These are phyloP conservation scores for Xylaria flabelliformis DNA, from an alignment of 495 filamentous ascomycete species.

Conservation along the genomic window DNA sequence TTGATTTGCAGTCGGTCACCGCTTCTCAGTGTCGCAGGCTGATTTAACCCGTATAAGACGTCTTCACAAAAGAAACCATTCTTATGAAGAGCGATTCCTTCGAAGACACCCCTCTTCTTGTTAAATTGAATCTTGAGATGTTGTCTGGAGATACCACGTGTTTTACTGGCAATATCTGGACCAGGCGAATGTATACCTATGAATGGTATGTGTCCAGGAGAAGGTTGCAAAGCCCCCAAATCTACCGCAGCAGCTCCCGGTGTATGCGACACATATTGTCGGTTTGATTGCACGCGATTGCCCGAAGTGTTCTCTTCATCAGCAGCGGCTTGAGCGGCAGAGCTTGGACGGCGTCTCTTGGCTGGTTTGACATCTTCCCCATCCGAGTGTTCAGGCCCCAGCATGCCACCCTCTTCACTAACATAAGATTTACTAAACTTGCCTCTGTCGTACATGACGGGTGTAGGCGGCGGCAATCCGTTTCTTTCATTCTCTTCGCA, in stretches of 20 bases:
- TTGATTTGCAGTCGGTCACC: conserved; percentile 81
- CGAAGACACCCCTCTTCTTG: conserved; percentile 72
- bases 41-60: conserved; percentile 65
- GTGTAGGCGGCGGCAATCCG: conserved; percentile 50
- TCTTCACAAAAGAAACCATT: conserved; percentile 89
- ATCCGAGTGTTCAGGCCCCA: conserved; percentile 55
- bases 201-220: conserved; percentile 70
- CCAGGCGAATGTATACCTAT: conserved; percentile 82
- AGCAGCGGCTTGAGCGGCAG: conserved; percentile 35
- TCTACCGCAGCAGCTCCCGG: conserved; percentile 58
- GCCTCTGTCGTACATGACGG: conserved; percentile 44
- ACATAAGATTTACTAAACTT: conserved; percentile 61
- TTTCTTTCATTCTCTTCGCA: conserved; percentile 46
- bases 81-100: conserved; percentile 79
- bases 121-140: conserved; percentile 88
- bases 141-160: conserved; percentile 80
- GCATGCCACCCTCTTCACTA: conserved; percentile 60
- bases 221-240: conserved; percentile 57
- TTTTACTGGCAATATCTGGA: conserved; percentile 61
- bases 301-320: conserved; percentile 40
- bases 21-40: conserved; percentile 69
- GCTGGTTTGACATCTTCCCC: conserved; percentile 47
- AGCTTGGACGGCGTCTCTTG: conserved; percentile 46
- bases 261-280: conserved; percentile 58
- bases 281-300: conserved; percentile 46